Base-by-base conservation (phyloP, 2,329 filamentous ascomycete genomes). In the Neoarthrinium moseri region DNA sequence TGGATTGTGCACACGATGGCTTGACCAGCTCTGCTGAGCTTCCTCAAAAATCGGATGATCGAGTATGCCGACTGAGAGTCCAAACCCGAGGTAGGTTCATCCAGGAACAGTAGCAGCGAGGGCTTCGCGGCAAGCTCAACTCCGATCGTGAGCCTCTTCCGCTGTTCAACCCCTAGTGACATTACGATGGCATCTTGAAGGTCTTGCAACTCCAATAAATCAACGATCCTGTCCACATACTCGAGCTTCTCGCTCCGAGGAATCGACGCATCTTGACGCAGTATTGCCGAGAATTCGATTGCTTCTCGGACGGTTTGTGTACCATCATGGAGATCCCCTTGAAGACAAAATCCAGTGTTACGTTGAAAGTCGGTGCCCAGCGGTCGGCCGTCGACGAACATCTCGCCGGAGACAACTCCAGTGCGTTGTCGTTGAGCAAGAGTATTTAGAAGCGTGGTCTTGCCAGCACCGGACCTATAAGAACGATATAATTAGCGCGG, bases 301-400 rank as follows among this genome's bases (percentile, higher is more conserved):
- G 84, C 83, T 51, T 87, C 84, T 2, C 82, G 72, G 0, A 88
- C 81, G 0, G 84, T 88, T 1, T 81, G 72, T 0, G 81, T 84
- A 1, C 81, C 75, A 49, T 86, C 81, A 54, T 87, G 84, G 2
- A 87, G 74, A 52, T 87, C 84, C 64, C 80, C 78, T 54, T 87
- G 84, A 56, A 87, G 69, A 2, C 67, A 69, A 46, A 73, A 92
- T 22, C 88, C 89, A 1, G 87, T 91, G 56, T 88, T 88, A 34
- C 89, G 80, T 61, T 91, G 88, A 71, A 92, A 92, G 0, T 84
- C 87, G 32, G 77, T 79, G 45, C 89, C 86, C 13, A 87, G 79
- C 37, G 81, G 81, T 15, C 77, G 77, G 3, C 87, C 87, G 54
- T 91, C 86, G 6, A 91, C 84, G 15, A 90, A 69, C 72, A 92